Percentiles rank a stretch among this genome's conserved stretches.
Conservation (phyloP, 2,329 filamentous ascomycete species). For the Stachybotrys elegans region DNA sequence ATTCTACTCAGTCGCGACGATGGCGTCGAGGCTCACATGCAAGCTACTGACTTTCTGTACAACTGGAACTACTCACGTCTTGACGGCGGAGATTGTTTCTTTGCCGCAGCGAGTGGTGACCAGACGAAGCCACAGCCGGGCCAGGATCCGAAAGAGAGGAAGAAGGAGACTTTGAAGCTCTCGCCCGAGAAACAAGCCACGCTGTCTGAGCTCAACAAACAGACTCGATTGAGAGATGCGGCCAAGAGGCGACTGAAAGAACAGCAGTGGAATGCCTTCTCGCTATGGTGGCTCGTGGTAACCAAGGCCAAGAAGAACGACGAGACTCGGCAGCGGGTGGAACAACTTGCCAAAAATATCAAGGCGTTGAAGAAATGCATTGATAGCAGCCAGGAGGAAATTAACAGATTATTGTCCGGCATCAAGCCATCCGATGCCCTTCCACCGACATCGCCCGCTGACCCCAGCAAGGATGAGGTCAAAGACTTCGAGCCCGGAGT, state of each 20-base stretch:
- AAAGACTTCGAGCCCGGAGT: slow-evolving; percentile 19
- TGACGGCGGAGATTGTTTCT: slow-evolving; percentile 20
- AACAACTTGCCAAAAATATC: not conserved
- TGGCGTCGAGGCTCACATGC: slow-evolving; percentile 22
- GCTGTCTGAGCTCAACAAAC: slow-evolving; percentile 11
- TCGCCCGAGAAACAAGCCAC: not conserved
- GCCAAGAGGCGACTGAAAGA: slow-evolving; percentile 12
- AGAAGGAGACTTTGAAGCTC: not conserved
- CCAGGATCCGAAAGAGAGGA: not conserved
- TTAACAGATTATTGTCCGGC: not conserved
- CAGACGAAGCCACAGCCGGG: too few species aligned
- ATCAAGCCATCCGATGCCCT: not conserved
- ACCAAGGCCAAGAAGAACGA: slow-evolving; percentile 15
- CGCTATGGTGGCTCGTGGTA: slow-evolving; percentile 34
- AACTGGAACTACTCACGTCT: slow-evolving; percentile 22
- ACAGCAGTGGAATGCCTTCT: slow-evolving; percentile 33
- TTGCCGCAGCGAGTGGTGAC: slow-evolving; percentile 14
- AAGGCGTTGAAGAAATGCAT: not conserved
- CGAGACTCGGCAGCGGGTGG: not conserved
- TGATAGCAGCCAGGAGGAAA: not conserved
- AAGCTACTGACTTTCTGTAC: slow-evolving; percentile 23
- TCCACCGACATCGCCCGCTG: not conserved
- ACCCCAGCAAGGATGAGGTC: slow-evolving; percentile 2
- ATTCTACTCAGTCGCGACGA: slow-evolving; percentile 24
- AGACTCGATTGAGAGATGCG: slow-evolving; percentile 12